phyloP scores from a whole-genome alignment of 306 rosid genomes.

The Glycine tomentella region DNA sequence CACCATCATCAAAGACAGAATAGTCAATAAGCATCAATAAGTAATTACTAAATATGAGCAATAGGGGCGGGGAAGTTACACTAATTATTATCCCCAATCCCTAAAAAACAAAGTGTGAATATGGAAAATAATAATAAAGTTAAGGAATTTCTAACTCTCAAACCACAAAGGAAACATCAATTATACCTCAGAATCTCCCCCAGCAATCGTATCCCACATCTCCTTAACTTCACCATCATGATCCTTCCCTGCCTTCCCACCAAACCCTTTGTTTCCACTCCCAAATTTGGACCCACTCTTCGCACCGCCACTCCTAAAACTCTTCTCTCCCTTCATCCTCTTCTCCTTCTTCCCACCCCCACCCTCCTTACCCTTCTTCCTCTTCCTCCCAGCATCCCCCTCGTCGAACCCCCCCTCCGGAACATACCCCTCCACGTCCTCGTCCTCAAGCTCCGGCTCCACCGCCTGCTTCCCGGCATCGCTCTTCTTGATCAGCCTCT shows the following conservation, averaged over 20 bases:
- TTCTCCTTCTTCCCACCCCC: too few relatives aligned
- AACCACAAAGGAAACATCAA: not conserved
- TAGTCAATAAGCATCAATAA: not conserved
- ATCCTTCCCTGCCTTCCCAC: conserved; percentile 74
- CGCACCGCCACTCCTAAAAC: conserved; percentile 52
- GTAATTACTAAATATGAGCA: conserved; percentile 9
- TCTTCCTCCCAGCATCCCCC: conserved; percentile 53
- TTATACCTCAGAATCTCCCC: conserved; percentile 84
- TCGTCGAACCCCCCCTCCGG: conserved; percentile 55
- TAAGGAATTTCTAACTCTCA: not conserved
- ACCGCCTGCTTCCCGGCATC: too few relatives aligned
- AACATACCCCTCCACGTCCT: too few relatives aligned
- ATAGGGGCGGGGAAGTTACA: not conserved
- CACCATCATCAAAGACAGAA: not conserved
- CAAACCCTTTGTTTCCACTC: conserved; percentile 61
- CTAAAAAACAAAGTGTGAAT: not conserved
- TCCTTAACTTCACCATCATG: conserved; percentile 94
- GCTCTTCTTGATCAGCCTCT: too few relatives aligned
- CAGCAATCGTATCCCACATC: conserved; percentile 97
- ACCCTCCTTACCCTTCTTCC: conserved; percentile 58
- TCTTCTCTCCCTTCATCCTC: conserved; percentile 75
- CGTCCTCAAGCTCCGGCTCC: too few relatives aligned
- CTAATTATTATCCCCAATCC: not conserved
- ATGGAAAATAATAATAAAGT: not conserved
- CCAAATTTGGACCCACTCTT: conserved; percentile 65